These are phyloP conservation scores for Periconia sp. DNA, from an alignment of 2,329 filamentous ascomycete species.

Conservation along the genomic window DNA sequence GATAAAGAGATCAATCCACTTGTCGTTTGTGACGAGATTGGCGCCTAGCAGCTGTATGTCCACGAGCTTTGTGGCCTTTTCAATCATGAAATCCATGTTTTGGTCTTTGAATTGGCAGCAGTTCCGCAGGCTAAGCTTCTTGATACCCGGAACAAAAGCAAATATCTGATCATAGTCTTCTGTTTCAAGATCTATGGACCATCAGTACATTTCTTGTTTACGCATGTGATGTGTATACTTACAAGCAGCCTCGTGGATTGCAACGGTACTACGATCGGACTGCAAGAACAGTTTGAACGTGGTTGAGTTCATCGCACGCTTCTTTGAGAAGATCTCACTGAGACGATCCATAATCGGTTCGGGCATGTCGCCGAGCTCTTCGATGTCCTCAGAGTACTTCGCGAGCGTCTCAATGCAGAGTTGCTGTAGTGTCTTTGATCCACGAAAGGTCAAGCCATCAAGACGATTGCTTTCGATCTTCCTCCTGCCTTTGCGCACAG, in stretches of 20 bases:
- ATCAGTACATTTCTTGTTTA: constrained; percentile 43
- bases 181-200: constrained; percentile 63
- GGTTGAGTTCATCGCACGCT: constrained; percentile 58
- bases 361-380: constrained; percentile 66
- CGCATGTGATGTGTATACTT: constrained; percentile 24
- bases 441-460: constrained; percentile 68
- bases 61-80: constrained; percentile 68
- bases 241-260: constrained; percentile 64
- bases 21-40: constrained; percentile 76
- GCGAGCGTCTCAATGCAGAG: constrained; percentile 66
- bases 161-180: constrained; percentile 83
- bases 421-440: constrained; percentile 69
- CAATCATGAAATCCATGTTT: constrained; percentile 78
- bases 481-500: constrained; percentile 64
- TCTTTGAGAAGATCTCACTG: constrained; percentile 66
- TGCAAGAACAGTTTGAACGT: constrained; percentile 54
- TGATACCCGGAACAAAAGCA: constrained; percentile 69
- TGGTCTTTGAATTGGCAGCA: constrained; percentile 90
- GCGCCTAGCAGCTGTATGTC: constrained; percentile 78
- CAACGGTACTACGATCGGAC: constrained; percentile 57
- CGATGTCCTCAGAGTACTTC: constrained; percentile 63
- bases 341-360: constrained; percentile 58
- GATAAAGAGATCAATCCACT: constrained; percentile 72
- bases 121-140: constrained; percentile 74
- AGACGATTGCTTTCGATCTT: constrained; percentile 82